These are phyloP conservation scores for Apiotrichum gamsii DNA, from an alignment of 1,284 basidiomycete genomes.

Conservation along the genomic window DNA sequence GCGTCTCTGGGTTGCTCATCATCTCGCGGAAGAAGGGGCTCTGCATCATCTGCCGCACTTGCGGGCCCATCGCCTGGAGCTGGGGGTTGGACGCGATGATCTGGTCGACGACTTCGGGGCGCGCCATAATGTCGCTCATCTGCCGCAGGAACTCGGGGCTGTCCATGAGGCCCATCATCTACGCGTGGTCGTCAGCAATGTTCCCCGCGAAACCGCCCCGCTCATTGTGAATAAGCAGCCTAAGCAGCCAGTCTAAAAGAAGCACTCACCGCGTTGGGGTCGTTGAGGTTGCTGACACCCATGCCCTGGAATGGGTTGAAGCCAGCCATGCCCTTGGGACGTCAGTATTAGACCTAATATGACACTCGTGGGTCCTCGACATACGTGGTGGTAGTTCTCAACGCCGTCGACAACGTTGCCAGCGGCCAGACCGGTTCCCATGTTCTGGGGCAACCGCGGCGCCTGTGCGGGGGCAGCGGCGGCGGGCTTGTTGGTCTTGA, in stretches of 20 bases:
- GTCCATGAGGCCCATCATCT: slow-evolving; percentile 78
- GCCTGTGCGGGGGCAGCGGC: slow-evolving; percentile 36
- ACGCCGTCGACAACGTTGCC: slow-evolving; percentile 55
- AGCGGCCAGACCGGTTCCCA: slow-evolving; percentile 73
- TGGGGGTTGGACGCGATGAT: slow-evolving; percentile 76
- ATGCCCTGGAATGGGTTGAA: slow-evolving; percentile 82
- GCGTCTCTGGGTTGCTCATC: slow-evolving; percentile 52
- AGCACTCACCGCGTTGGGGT: slow-evolving; percentile 73
- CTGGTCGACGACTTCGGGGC: slow-evolving; percentile 74
- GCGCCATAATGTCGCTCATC: slow-evolving; percentile 58
- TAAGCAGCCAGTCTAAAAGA: too few relatives aligned
- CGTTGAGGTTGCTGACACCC: slow-evolving; percentile 70
- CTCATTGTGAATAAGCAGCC: too few relatives aligned
- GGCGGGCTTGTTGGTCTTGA: slow-evolving; percentile 63
- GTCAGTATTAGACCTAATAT: too few relatives aligned
- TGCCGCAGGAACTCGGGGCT: slow-evolving; percentile 68
- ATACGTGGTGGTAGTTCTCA: slow-evolving; percentile 43
- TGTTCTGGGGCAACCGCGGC: slow-evolving; percentile 59
- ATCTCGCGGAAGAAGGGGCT: slow-evolving; percentile 74
- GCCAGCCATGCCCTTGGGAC: slow-evolving; percentile 51
- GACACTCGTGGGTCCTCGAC: too few relatives aligned
- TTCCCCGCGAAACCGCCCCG: neutral
- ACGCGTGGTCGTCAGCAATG: neutral
- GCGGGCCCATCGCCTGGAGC: slow-evolving; percentile 68
- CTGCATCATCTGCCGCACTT: slow-evolving; percentile 70